A percentile compares a stretch with the other conserved stretches of the same genome.
These are phyloP conservation scores for Wickerhamiella sergipiensis DNA, from an alignment of 805 yeast species.

Conservation along the genomic window DNA sequence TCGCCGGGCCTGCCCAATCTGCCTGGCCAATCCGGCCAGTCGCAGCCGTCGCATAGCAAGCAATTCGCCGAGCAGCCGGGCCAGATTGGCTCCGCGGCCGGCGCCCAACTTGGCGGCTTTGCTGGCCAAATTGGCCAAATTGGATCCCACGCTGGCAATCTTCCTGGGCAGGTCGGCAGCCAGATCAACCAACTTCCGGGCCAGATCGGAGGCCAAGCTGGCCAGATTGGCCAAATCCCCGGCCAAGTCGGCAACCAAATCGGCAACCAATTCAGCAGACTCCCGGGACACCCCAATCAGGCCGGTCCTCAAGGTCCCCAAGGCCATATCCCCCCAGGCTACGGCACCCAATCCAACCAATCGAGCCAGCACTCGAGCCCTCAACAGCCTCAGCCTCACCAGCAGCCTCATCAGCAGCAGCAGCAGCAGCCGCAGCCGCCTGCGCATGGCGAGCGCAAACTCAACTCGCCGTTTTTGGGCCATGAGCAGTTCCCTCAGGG, in stretches of 20 bases:
- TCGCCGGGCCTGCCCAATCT: not conserved
- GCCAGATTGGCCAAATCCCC: not conserved
- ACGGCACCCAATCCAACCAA: not conserved
- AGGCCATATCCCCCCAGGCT: not conserved
- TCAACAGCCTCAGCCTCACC: not conserved
- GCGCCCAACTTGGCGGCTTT: not conserved
- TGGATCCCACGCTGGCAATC: too few species aligned
- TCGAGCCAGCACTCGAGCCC: not conserved
- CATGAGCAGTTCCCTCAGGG: not conserved
- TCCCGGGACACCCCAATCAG: not conserved
- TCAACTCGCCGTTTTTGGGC: conserved; percentile 2
- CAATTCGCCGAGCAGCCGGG: not conserved
- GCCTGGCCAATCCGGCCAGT: not conserved
- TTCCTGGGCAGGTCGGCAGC: too few species aligned
- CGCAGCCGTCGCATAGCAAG: not conserved
- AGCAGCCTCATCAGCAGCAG: not conserved
- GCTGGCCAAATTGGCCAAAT: not conserved
- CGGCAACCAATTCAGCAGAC: not conserved
- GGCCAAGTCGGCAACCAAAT: not conserved
- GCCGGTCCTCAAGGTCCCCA: conserved; percentile 1
- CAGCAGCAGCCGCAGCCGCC: not conserved
- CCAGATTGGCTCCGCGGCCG: not conserved
- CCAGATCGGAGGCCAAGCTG: too few species aligned
- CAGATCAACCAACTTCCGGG: not conserved
- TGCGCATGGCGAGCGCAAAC: not conserved